Evolutionary conservation across 2,329 filamentous ascomycete genomes (phyloP), one percentile per base, ranked within the genome.

Genomic region (Phialemoniopsis sp.): DNA sequence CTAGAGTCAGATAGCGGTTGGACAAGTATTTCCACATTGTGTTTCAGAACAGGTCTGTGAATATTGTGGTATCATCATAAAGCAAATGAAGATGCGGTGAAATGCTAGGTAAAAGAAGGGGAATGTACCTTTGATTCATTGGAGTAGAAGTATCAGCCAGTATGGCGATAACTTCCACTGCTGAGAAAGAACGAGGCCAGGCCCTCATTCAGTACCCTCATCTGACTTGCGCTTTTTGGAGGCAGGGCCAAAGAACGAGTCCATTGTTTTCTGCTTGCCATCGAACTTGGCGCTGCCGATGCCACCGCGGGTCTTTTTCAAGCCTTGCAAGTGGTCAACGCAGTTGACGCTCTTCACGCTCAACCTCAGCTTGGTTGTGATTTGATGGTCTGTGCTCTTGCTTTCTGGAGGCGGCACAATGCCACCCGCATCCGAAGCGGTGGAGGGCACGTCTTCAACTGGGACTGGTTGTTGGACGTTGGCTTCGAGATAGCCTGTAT

Each of bases 31-130:
- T 86, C 83, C 73, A 85, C 82, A 87, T 72, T 49, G 55, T 54
- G 59, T 64, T 85, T 88, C 82, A 74, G 85, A 84, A 85, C 84
- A 89, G 85, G 84, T 89, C 84, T 88, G 83, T 88, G 84, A 84
- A 77, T 68, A 69, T 70, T 74, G 67, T 56, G 67, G 62, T 75
- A 68, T 88, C 82, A 85, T 87, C 85, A 87, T 79, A 57, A 69
- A 70, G 21, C 21, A 76, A 70, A 76, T 33, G 41, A 21, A 38
- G 33, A 26, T 16, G 18, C 43, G n/a, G 29, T 18, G 32, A 32
- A 26, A 38, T 33, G 34, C 46, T 39, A 42, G 45, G 40, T 36
- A 29, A 19, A 7, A 26, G n/a, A 13, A 36, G 32, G 47, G 8
- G 8, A 45, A 60, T 67, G 45, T 69, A 76, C 71, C 66, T 56